phyloP scores from a whole-genome alignment of 2,329 filamentous ascomycete species.

The Diaporthe vaccinii region DNA sequence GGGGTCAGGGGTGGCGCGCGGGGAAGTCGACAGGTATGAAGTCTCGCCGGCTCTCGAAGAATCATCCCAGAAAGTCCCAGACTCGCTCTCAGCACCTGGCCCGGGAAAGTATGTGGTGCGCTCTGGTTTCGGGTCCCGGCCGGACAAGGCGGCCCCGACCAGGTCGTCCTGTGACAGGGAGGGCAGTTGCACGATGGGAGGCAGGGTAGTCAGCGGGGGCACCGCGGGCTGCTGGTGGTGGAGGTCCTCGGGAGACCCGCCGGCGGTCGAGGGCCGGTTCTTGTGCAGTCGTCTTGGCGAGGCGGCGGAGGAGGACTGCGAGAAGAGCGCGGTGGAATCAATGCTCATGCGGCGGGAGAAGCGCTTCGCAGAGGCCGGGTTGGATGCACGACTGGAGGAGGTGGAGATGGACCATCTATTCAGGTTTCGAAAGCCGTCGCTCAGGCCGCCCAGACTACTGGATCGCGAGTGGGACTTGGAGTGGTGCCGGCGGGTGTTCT shows the following conservation, averaged over 20 bases:
- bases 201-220: conserved; percentile 54
- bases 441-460: conserved; percentile 53
- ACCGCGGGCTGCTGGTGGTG: conserved; percentile 44
- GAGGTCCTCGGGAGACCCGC: conserved; percentile 45
- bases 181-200: conserved; percentile 57
- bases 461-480: conserved; percentile 52
- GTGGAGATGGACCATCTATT: conserved; percentile 69
- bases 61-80: conserved; percentile 46
- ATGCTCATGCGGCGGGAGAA: conserved; percentile 60
- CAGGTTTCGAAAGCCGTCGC: conserved; percentile 61
- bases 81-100: conserved; percentile 42
- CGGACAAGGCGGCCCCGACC: conserved; percentile 39
- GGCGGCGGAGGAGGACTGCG: conserved; percentile 44
- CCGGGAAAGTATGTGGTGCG: conserved; percentile 37
- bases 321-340: conserved; percentile 54
- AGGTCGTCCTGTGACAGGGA: conserved; percentile 55
- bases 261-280: conserved; percentile 51
- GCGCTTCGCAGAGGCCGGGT: conserved; percentile 49
- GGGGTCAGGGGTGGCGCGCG: conserved; percentile 36
- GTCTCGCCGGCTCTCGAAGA: conserved; percentile 41
- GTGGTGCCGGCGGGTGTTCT: conserved; percentile 36
- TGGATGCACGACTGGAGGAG: conserved; percentile 61
- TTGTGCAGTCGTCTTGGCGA: conserved; percentile 57
- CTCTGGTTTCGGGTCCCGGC: conserved; percentile 21
- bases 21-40: conserved; percentile 42